Conservation (phyloP, 768 basidiomycete species). For the Phlebiopsis flavidoalba region DNA sequence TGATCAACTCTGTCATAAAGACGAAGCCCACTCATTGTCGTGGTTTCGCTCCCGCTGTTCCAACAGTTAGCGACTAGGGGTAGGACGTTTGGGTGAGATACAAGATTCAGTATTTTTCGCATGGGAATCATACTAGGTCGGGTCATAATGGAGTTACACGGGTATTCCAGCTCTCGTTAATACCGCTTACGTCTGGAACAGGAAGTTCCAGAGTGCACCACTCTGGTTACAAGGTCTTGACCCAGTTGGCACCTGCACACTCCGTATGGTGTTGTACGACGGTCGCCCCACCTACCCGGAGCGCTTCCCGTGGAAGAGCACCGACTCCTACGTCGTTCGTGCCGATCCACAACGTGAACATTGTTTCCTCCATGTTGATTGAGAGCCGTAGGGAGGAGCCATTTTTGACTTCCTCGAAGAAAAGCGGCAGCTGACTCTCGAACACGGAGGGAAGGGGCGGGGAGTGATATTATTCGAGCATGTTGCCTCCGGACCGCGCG, state of each 20-base stretch:
- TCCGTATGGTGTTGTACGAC: slow-evolving; percentile 51
- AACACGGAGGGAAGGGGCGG: slow-evolving; percentile 52
- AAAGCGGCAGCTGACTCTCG: slow-evolving; percentile 51
- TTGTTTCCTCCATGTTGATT: slow-evolving; percentile 39
- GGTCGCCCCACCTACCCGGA: slow-evolving; percentile 41
- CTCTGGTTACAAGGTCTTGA: slow-evolving; percentile 48
- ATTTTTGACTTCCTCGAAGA: slow-evolving; percentile 38
- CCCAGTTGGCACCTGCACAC: slow-evolving; percentile 60
- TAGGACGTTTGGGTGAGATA: slow-evolving; percentile 28
- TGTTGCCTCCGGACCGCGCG: slow-evolving; percentile 56
- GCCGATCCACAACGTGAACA: slow-evolving; percentile 68
- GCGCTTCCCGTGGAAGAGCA: slow-evolving; percentile 44
- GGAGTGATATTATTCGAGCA: slow-evolving; percentile 61
- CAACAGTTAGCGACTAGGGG: slow-evolving; percentile 30
- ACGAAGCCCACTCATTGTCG: slow-evolving; percentile 31
- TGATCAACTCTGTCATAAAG: slow-evolving; percentile 29
- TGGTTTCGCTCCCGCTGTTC: slow-evolving; percentile 25
- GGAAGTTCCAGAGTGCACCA: slow-evolving; percentile 62
- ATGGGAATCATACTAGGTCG: slow-evolving; percentile 31
- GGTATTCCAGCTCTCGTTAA: too few species aligned
- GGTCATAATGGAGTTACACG: neutral
- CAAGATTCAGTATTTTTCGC: slow-evolving; percentile 21
- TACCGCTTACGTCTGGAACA: slow-evolving; percentile 54
- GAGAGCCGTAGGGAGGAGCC: slow-evolving; percentile 28
- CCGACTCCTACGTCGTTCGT: slow-evolving; percentile 51